phyloP scores from a whole-genome alignment of 2,329 filamentous ascomycete species.

The Trichothecium sympodiale region DNA sequence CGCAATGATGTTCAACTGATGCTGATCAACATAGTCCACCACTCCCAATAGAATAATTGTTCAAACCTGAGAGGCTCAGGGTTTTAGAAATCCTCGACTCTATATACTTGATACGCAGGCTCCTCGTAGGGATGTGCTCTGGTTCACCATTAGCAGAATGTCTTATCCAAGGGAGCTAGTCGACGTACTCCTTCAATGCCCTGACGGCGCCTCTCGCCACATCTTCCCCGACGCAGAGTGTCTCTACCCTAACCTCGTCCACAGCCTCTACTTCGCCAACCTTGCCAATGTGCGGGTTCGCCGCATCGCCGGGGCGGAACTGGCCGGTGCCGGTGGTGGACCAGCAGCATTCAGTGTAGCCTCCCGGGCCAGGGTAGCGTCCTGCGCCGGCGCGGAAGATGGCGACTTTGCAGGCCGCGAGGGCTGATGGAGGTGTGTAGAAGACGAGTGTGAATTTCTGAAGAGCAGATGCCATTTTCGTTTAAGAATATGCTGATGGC shows the following conservation, averaged over 20 bases:
- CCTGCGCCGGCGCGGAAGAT: slow-evolving; percentile 49
- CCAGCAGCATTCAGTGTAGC: slow-evolving; percentile 46
- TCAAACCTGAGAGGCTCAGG: too few relatives aligned
- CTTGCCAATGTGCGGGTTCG: slow-evolving; percentile 52
- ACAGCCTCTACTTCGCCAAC: slow-evolving; percentile 46
- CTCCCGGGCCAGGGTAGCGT: slow-evolving; percentile 34
- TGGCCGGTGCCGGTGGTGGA: slow-evolving; percentile 46
- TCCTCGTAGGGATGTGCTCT: slow-evolving; percentile 42
- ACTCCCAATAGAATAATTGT: too few relatives aligned
- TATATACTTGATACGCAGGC: slow-evolving; percentile 35
- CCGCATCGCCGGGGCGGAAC: slow-evolving; percentile 50
- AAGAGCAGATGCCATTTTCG: neutral
- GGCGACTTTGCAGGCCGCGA: slow-evolving; percentile 41
- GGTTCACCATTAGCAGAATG: neutral
- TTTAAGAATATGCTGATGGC: neutral
- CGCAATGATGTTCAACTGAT: neutral
- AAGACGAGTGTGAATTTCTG: slow-evolving; percentile 32
- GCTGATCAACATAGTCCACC: neutral
- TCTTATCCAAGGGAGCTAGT: neutral
- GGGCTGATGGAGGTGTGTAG: slow-evolving; percentile 30
- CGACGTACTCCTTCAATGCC: slow-evolving; percentile 51
- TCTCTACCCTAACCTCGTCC: slow-evolving; percentile 52
- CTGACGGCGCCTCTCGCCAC: slow-evolving; percentile 44
- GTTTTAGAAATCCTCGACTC: slow-evolving; percentile 36
- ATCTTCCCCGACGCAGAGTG: slow-evolving; percentile 48